Evolutionary conservation across 345 rosid species (phyloP).

Genomic region (Euphorbia tirucalli): DNA sequence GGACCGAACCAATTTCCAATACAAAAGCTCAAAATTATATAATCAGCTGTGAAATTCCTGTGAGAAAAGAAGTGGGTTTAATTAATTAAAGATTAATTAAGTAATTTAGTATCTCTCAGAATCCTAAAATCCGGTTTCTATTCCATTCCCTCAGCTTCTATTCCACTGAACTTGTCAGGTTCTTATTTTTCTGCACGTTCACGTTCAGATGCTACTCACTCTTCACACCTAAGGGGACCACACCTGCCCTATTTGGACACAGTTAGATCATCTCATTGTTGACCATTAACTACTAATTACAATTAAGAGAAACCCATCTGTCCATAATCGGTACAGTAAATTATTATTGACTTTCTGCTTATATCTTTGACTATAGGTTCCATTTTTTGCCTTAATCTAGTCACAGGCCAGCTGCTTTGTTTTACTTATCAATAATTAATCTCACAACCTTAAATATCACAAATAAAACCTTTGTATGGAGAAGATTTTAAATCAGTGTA

Average conservation of each 20-base stretch:
- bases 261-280: background rate
- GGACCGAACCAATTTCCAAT: constrained; percentile 54
- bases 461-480: no score
- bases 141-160: constrained; percentile 97
- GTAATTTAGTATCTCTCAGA: constrained; percentile 35
- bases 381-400: no score
- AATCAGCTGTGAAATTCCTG: constrained; percentile 21
- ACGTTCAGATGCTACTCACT: no score
- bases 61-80: constrained; percentile 18
- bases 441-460: no score
- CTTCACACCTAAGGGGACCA: constrained; percentile 20
- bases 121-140: constrained; percentile 69
- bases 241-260: constrained; percentile 6
- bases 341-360: no score
- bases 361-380: no score
- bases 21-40: constrained; percentile 33
- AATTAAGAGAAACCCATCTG: background rate
- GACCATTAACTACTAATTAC: background rate
- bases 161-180: constrained; percentile 76
- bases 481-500: no score
- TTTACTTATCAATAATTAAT: no score
- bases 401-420: no score
- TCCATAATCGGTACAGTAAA: background rate
- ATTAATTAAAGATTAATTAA: constrained; percentile 41
- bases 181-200: background rate